Evolutionary conservation across 2,329 filamentous ascomycete species (phyloP).

Genomic region (Dactylellina drechsleri): DNA sequence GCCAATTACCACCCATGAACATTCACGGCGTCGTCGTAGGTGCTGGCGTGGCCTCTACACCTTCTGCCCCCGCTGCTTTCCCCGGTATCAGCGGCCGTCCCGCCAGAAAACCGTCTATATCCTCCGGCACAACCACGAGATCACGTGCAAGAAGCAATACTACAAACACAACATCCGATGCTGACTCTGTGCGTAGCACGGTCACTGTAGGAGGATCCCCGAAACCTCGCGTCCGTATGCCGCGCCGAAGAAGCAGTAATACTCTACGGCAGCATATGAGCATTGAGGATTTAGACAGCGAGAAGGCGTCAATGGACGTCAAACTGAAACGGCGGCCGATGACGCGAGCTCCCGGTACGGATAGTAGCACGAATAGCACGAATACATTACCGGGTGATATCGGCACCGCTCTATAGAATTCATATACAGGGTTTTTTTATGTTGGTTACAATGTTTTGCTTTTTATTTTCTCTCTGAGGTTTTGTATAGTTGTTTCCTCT

Average conservation of each 20-base stretch:
- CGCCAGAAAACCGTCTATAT: constrained; percentile 42
- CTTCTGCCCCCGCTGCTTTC: constrained; percentile 17
- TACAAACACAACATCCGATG: constrained; percentile 6
- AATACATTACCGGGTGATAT: constrained; percentile 22
- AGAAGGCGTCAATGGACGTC: constrained; percentile 51
- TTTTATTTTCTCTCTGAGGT: background rate
- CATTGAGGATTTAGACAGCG: constrained; percentile 44
- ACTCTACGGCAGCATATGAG: constrained; percentile 30
- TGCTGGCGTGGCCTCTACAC: constrained; percentile 16
- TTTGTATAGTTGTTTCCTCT: background rate
- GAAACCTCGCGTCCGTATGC: constrained; percentile 25
- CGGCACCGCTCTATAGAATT: constrained; percentile 9
- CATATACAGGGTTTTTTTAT: constrained; percentile 8
- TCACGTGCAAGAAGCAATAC: constrained; percentile 42
- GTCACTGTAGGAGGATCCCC: background rate
- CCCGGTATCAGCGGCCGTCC: constrained; percentile 47
- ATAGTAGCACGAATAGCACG: constrained; percentile 35
- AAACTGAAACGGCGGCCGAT: constrained; percentile 46
- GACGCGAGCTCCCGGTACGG: constrained; percentile 27
- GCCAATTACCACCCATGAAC: constrained; percentile 49
- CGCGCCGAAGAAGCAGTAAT: constrained; percentile 26
- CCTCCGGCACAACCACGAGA: constrained; percentile 31
- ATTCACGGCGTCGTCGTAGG: constrained; percentile 40
- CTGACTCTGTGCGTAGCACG: constrained; percentile 20
- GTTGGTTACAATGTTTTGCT: background rate